Evolutionary conservation across 2,329 filamentous ascomycete species (phyloP).

Genomic region (Hypoxylon sp.): DNA sequence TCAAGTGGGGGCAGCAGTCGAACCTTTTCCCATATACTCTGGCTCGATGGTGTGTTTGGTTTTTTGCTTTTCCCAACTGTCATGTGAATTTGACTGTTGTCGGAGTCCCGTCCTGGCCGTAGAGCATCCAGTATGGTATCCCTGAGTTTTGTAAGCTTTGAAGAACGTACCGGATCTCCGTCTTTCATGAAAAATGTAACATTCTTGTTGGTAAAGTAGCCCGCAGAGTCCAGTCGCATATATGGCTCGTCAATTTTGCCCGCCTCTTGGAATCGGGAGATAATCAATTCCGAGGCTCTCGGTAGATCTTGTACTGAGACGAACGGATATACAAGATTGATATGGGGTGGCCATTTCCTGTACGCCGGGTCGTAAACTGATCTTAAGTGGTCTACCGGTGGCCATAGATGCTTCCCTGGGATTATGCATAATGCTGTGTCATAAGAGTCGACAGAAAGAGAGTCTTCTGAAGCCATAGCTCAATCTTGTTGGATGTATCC

Average conservation of each 20-base stretch:
- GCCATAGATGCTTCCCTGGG: slow-evolving; percentile 65
- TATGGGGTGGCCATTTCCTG: slow-evolving; percentile 74
- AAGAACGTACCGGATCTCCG: slow-evolving; percentile 39
- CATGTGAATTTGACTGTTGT: slow-evolving; percentile 65
- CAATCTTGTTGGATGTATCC: not conserved
- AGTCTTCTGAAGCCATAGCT: slow-evolving; percentile 42
- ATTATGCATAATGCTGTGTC: slow-evolving; percentile 74
- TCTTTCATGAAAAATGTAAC: slow-evolving; percentile 65
- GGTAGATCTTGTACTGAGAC: slow-evolving; percentile 64
- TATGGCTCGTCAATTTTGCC: slow-evolving; percentile 34
- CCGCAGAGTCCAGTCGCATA: slow-evolving; percentile 60
- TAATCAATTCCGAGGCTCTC: slow-evolving; percentile 59
- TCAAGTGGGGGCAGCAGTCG: slow-evolving; percentile 62
- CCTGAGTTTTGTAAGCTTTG: slow-evolving; percentile 55
- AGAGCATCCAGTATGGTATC: slow-evolving; percentile 56
- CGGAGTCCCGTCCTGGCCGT: slow-evolving; percentile 46
- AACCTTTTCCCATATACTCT: slow-evolving; percentile 68
- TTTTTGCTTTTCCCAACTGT: slow-evolving; percentile 73
- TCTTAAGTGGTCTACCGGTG: slow-evolving; percentile 68
- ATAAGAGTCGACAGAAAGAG: slow-evolving; percentile 57
- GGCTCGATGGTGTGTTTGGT: slow-evolving; percentile 60
- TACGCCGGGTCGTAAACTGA: slow-evolving; percentile 74
- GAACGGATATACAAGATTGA: slow-evolving; percentile 78
- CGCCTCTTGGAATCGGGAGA: slow-evolving; percentile 53
- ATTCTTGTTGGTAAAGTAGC: slow-evolving; percentile 64